Conservation (phyloP, 768 basidiomycete genomes). For the Psilocybe sp. region DNA sequence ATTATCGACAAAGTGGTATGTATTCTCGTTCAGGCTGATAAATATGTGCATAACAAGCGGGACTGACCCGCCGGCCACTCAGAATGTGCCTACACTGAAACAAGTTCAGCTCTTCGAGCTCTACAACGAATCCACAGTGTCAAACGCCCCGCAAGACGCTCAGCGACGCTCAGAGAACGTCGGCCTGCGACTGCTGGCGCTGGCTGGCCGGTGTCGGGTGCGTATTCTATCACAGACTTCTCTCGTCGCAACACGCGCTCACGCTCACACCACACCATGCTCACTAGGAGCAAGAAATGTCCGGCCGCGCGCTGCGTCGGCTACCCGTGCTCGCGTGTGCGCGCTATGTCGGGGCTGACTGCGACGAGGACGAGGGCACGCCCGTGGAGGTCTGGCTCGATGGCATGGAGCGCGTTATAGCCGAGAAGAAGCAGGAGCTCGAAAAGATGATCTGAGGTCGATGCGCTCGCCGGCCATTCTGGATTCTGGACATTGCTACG, state of each 20-base stretch:
- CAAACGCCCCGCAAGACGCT: slow-evolving; percentile 22
- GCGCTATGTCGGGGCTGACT: slow-evolving; percentile 66
- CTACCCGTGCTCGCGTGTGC: slow-evolving; percentile 95
- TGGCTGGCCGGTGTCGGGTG: slow-evolving; percentile 83
- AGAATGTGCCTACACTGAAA: slow-evolving; percentile 63
- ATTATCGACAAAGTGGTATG: slow-evolving; percentile 66
- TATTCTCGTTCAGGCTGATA: slow-evolving; percentile 7
- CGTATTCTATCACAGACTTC: slow-evolving; percentile 21
- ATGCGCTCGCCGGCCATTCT: neutral
- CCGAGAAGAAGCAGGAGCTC: slow-evolving; percentile 51
- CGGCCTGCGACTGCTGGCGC: slow-evolving; percentile 54
- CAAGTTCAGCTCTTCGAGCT: slow-evolving; percentile 59
- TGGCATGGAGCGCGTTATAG: slow-evolving; percentile 79
- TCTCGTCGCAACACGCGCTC: neutral
- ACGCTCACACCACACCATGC: neutral
- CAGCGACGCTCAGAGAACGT: slow-evolving; percentile 51
- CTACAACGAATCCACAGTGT: slow-evolving; percentile 27
- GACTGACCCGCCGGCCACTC: slow-evolving; percentile 3
- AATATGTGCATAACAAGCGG: neutral
- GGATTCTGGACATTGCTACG: too few relatives aligned
- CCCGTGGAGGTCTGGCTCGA: slow-evolving; percentile 75
- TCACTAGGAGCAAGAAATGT: slow-evolving; percentile 73
- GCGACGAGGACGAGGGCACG: slow-evolving; percentile 22
- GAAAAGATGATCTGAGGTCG: slow-evolving; percentile 34
- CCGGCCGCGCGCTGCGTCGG: slow-evolving; percentile 87